A percentile compares a stretch with the other conserved stretches of the same genome.
These are phyloP conservation scores for Peronospora farinosa DNA, from an alignment of 352 stramenopile genomes.

Conservation along the genomic window DNA sequence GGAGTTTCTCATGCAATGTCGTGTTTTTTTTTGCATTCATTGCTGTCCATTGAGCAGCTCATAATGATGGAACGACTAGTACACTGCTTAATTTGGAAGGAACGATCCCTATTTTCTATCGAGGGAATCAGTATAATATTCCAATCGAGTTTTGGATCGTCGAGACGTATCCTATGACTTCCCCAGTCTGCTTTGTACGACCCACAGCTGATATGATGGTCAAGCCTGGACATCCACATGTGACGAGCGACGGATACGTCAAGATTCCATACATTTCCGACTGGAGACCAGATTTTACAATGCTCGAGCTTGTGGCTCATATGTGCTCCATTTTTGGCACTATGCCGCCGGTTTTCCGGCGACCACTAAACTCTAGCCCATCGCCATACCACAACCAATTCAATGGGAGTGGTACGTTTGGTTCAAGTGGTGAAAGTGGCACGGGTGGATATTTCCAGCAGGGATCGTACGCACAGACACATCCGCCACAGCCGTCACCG, in stretches of 20 bases:
- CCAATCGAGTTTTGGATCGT: constrained; percentile 86
- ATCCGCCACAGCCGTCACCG: constrained; percentile 28
- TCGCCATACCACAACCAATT: constrained; percentile 34
- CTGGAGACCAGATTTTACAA: constrained; percentile 77
- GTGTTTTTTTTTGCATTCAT: constrained; percentile 1
- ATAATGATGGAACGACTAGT: constrained; percentile 84
- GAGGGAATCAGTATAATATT: constrained; percentile 88
- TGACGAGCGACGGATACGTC: constrained; percentile 81
- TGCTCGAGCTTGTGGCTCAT: constrained; percentile 80
- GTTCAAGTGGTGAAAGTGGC: constrained; percentile 13
- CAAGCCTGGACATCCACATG: constrained; percentile 78
- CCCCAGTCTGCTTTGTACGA: constrained; percentile 83
- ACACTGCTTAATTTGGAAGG: constrained; percentile 79
- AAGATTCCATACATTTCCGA: constrained; percentile 82
- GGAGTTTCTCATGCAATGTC: neutral
- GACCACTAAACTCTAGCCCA: constrained; percentile 40
- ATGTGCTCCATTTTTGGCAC: constrained; percentile 88
- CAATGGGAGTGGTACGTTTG: constrained; percentile 19
- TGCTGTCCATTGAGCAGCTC: constrained; percentile 29
- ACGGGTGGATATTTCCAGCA: constrained; percentile 46
- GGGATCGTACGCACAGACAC: constrained; percentile 27
- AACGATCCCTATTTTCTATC: constrained; percentile 89
- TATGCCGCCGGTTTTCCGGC: constrained; percentile 78
- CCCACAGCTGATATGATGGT: constrained; percentile 85
- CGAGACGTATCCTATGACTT: constrained; percentile 71